Base-by-base conservation (phyloP, 2,329 filamentous ascomycete species). In the Botryotinia calthae region DNA sequence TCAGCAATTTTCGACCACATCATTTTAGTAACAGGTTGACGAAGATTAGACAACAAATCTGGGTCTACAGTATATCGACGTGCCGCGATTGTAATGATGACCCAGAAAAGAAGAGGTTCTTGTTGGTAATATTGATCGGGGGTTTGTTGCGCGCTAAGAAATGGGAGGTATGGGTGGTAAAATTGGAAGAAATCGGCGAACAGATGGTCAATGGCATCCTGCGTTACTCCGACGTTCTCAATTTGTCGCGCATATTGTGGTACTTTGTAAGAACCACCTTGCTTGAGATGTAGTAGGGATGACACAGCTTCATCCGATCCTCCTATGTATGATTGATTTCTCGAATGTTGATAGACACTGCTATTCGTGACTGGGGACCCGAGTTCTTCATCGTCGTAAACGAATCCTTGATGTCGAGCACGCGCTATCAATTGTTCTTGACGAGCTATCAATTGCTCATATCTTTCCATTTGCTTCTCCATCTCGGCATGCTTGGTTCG, bases 81-180 rank as follows among this genome's bases (percentile, higher is more conserved):
- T 59, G 92, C 89, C 34, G 92, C 92, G 72, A 94, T 90, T 51
- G 91, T 88, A 63, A 95, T 85, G 73, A 95, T 91, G 65, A 92
- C 88, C 94, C 94, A 97, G 82, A 97, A 97, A 1, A 97, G 87
- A 22, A 97, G 85, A 6, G 90, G 90, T 68, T 94, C 92, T 78
- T 95, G 91, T 74, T 90, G 87, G 79, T 92, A 92, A 80, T 93
- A 96, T 73, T 89, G 85, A 64, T 96, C 91, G 2, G 93, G 91
- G 0, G 87, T 83, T 76, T 90, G 89, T 16, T 85, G 80, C 9
- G 89, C 86, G 78, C 90, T 91, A 76, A 95, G 87, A 79, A 95
- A 92, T 0, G 93, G 92, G 25, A 95, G 83, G 79, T 93, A 95
- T 1, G 89, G 90, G 80, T 96, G 93, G 80, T 94, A 95, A 79